Evolutionary conservation across 345 rosid species (phyloP), one percentile per base, ranked within the genome.

Genomic region (Salix exigua): DNA sequence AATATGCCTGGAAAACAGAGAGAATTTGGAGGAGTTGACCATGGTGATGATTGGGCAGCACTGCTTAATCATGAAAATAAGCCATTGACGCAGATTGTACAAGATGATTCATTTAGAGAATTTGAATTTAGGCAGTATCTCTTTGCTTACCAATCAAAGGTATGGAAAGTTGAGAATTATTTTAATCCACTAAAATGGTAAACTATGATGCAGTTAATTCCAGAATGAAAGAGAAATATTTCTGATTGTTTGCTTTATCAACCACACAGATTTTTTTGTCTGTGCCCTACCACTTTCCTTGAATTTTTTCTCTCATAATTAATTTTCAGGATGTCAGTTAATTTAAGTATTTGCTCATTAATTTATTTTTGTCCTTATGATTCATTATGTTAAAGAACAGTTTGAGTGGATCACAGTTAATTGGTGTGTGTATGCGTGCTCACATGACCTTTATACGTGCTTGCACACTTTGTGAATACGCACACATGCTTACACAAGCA

Each of bases 101-200:
- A 93, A 86, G 97, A 95, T 86, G 98, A 91, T 81, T 90, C 93
- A 44, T 95, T 93, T 76, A 88, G 94, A 78, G 99, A 91, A 82
- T 96, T 91, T 77, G 99, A 96, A 65, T 96, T 93, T 85, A 89
- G 94, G 81, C 98, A 93, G 80, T 96, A 93, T 86, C 91, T 93
- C 72, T 93, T 96, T 84, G 93, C 97, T 72, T 91, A 92, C 80
- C 98, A 96, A 79, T 89, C 96, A 72, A 86, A 89, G 96, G 99
- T 96, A 61, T 42, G 84, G 76, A 79, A 46, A 68, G 80, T 73
- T 73, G 73, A 69, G 64, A 71, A 40, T 77, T 75, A 73, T 75
- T 70, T 80, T 30, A 77, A 72, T 79, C 68, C 35, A 53, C 73
- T 73, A 28, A 23, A 71, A 44, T 40, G 19, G 64, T 30, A 63